Evolutionary conservation across 768 basidiomycete genomes (phyloP), one percentile per base, ranked within the genome.

Genomic region (Leccinum subtestaceum): DNA sequence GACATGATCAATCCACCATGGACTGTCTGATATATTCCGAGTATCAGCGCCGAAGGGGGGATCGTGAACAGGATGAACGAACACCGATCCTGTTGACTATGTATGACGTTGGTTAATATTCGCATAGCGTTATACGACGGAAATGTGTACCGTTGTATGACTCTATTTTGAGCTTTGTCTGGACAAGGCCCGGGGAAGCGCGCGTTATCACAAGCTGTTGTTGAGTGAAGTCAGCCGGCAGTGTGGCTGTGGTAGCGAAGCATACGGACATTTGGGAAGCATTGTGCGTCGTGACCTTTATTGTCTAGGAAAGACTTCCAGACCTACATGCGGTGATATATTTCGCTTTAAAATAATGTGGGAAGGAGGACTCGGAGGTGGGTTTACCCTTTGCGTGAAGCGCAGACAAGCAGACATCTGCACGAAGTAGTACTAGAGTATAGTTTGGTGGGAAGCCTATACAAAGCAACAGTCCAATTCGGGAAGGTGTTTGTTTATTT

Each of bases 11-110:
- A 80, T 21, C 92, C 92, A 17, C 92, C 92, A 64, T 94, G 91
- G 23, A 88, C 88, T 71, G 78, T 80, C 78, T 81, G 34, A 7
- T 7, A 19, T n/a, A 17, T 38, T 23, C 2, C 17, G 36, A 25
- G 38, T 10, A 29, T 63, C 38, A 68, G 57, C 11, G 2, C 8
- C 4, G 6, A 52, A 23, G n/a, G 13, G 3, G 10, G 13, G 25
- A 31, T 55, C 27, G 25, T 55, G 59, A 58, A 21, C 45, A 8
- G 11, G 50, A 47, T 48, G 47, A 29, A 77, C 80, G 63, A 69
- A 93, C 91, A 65, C 91, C 88, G 62, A 92, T 88, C 66, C 91
- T 80, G 70, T 94, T 94, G 58, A 91, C 91, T 93, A 65, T 1
- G 52, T 27, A 7, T 27, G 31, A 19, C 21, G 15, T 45, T 62